Evolutionary conservation across 345 rosid species (phyloP), one percentile per base, ranked within the genome.

Genomic region (Eucalyptus rudis): DNA sequence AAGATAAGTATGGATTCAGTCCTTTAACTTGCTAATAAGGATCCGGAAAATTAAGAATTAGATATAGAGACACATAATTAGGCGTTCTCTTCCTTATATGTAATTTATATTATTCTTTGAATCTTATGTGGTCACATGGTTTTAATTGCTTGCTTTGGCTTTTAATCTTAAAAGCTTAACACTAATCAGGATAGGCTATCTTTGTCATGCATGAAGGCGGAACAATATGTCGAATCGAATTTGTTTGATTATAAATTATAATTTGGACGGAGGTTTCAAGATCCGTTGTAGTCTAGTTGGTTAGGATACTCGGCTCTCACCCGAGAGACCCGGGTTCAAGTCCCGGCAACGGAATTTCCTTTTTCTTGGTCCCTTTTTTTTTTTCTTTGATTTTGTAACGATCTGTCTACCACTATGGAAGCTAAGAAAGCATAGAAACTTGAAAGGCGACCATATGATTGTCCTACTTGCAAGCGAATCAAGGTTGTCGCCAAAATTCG

Each of bases 291-390:
- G 92, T 93, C 94, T 90, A 92, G 93, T 90, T 87, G 92, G 92
- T 91, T 79, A 91, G 91, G 94, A 93, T 93, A 89, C 90, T 91
- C 92, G 93, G 93, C 92, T 91, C 91, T 93, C 94, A 91, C 92
- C 91, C 89, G 92, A 92, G 88, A 88, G 91, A 90, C 91, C 92
- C 91, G 91, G 91, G 91, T 92, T 91, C 91, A 86, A 92, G 91
- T 91, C 91, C 92, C 91, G 91, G 91, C 92, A 92, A 92, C 89
- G 91, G 89, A 91, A 91, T 5, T 13, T 7, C 1, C 20, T 84
- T 13, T 79, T 36, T 33, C 56, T 79, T 44, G 33, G 1, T 64
- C 33, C 13, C 2, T 36, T 12, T 20, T 7, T 43, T 19, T 51
- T 52, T 13, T 3, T 3, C 22, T 52, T 52, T 56, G 27, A 19